Evolutionary conservation across 2,329 filamentous ascomycete genomes (phyloP), one percentile per base, ranked within the genome.

Genomic region (Sordariomycetes sp.): DNA sequence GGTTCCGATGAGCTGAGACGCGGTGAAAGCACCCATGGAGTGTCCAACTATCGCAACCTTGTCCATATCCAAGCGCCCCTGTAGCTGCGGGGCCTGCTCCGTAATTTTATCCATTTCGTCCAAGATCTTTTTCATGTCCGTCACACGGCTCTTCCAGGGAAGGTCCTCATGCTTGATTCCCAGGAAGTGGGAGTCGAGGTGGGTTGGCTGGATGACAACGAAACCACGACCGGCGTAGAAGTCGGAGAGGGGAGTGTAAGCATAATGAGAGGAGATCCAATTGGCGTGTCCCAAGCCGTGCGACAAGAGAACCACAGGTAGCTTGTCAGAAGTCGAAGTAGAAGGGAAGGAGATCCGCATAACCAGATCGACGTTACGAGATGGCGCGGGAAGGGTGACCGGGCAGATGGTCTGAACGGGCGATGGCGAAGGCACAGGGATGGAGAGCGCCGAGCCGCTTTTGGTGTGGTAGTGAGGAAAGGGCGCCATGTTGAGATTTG

Each of bases 151-250:
- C 0, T 48, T 39, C 32, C 50, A 40, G 0, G 41, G 31, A 4
- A 42, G 36, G 49, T 46, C 1, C 48, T n/a, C n/a, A n/a, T n/a
- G n/a, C n/a, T n/a, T n/a, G n/a, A n/a, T n/a, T 2, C 25, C 37
- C 1, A 51, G 30, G 3, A 42, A 39, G 0, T 38, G 37, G 7
- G 49, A 49, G 33, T 43, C 49, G 19, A 50, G 12, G 12, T 50
- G 49, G 0, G 49, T 51, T 3, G 49, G 47, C 9, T 50, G 49
- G 18, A 51, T 43, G 24, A 52, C 49, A 2, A 43, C 46, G 21
- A 52, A 50, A 6, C 49, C 49, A 21, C 48, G 49, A 0, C 41
- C 42, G 5, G 49, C 49, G 42, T 42, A 50, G 36, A 46, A 51
- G 12, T 50, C 46, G 2, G 27, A 42, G 4, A 51, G 33, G 0